Percentiles rank a stretch among this genome's conserved stretches.
Evolutionary conservation across 805 yeast species (phyloP).

Genomic region (Blastobotrys robertii): DNA sequence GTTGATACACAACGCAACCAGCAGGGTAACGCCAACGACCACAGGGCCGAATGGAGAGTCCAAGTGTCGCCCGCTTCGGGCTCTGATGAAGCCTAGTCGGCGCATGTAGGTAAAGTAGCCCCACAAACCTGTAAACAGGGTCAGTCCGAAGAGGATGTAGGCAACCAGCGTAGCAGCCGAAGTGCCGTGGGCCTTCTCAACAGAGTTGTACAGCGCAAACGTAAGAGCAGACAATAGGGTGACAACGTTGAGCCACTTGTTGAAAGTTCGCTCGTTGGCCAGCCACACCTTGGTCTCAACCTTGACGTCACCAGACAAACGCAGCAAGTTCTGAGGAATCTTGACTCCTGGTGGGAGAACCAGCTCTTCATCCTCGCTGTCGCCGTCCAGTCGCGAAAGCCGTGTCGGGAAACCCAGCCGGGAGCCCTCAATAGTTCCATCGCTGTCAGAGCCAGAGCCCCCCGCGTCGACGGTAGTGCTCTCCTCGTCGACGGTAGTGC

Average conservation of each 20-base stretch:
- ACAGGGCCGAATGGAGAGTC: conserved; percentile 89
- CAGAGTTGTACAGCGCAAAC: conserved; percentile 72
- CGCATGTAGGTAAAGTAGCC: conserved; percentile 68
- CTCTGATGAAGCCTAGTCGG: conserved; percentile 63
- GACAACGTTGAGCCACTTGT: conserved; percentile 89
- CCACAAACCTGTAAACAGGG: conserved; percentile 82
- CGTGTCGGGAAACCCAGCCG: not conserved
- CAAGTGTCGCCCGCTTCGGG: conserved; percentile 77
- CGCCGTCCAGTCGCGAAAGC: conserved; percentile 23
- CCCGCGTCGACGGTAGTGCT: not conserved
- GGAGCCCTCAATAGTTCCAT: too few species aligned
- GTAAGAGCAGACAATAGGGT: conserved; percentile 77
- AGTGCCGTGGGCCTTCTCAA: conserved; percentile 49
- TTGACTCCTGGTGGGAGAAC: conserved; percentile 81
- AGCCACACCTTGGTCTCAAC: conserved; percentile 98
- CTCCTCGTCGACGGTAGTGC: not conserved
- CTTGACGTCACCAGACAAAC: conserved; percentile 84
- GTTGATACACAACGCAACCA: conserved; percentile 58
- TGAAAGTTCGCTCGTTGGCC: conserved; percentile 95
- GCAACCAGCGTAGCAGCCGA: conserved; percentile 59
- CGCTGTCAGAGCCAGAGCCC: not conserved
- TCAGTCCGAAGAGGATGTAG: conserved; percentile 67
- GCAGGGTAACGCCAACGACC: conserved; percentile 59
- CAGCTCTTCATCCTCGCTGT: conserved; percentile 78
- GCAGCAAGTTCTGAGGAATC: conserved; percentile 68